A percentile compares a stretch with the other conserved stretches of the same genome.
Evolutionary conservation across 306 rosid genomes (phyloP).

Genomic region (Corylus americana): DNA sequence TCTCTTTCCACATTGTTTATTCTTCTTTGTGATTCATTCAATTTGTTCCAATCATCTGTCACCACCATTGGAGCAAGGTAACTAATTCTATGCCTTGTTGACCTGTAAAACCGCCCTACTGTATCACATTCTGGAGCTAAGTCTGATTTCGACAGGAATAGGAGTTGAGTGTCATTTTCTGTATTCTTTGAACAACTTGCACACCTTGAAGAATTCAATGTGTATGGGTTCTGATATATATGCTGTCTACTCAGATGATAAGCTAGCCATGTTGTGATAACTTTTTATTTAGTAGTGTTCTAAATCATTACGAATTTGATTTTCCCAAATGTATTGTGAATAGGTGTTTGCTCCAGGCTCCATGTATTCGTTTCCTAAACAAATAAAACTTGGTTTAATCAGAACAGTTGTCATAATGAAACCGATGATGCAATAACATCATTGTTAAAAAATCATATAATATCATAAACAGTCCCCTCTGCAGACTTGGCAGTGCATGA

Average conservation of each 20-base stretch:
- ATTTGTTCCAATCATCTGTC: conserved; percentile 46
- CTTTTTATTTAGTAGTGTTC: neutral
- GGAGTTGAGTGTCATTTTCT: conserved; percentile 38
- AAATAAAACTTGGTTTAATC: too few species aligned
- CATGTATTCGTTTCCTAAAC: neutral
- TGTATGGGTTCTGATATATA: conserved; percentile 7
- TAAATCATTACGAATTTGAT: neutral
- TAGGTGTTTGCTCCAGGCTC: neutral
- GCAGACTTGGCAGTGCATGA: too few species aligned
- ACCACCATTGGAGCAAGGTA: conserved; percentile 52
- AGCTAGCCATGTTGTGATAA: neutral
- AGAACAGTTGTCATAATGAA: too few species aligned
- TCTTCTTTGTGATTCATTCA: conserved; percentile 60
- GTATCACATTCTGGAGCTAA: conserved; percentile 39
- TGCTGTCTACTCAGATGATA: neutral
- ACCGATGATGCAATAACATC: too few species aligned
- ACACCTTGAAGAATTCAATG: conserved; percentile 23
- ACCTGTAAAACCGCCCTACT: conserved; percentile 41
- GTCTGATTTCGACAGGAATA: conserved; percentile 24
- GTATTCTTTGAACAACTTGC: conserved; percentile 41
- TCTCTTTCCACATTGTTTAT: conserved; percentile 47
- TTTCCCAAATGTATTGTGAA: neutral
- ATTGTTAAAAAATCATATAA: too few species aligned
- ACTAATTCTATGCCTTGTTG: conserved; percentile 49
- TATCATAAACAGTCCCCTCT: too few species aligned